Percentiles rank a stretch among this genome's conserved stretches.
phyloP scores from a whole-genome alignment of 192 early-diverging fungal genomes.

The Linnemannia elongata region DNA sequence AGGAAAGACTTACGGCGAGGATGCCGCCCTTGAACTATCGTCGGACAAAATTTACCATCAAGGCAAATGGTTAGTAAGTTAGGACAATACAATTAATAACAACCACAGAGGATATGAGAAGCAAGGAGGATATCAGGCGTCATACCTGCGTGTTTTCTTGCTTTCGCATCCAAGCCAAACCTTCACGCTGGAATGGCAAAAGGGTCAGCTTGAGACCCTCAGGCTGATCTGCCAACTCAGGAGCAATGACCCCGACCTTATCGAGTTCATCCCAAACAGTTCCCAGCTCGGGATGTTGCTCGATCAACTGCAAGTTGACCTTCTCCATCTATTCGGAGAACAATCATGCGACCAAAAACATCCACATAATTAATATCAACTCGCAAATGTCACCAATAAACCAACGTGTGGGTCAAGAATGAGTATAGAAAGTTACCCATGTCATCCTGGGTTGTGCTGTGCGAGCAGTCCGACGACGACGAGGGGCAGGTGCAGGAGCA shows the following conservation, averaged over 20 bases:
- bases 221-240: constrained; percentile 73
- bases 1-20: constrained; percentile 64
- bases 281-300: constrained; percentile 70
- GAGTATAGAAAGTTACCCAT: constrained; percentile 15
- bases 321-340: constrained; percentile 46
- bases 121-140: background rate
- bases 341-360: background rate
- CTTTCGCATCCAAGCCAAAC: constrained; percentile 84
- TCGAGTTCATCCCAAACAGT: constrained; percentile 74
- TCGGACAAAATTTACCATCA: constrained; percentile 19
- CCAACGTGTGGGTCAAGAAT: background rate
- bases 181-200: constrained; percentile 91
- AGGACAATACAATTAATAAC: constrained; percentile 12
- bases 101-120: background rate
- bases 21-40: constrained; percentile 79
- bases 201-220: constrained; percentile 76
- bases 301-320: constrained; percentile 42
- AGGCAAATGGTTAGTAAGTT: background rate
- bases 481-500: background rate
- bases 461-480: constrained; percentile 1
- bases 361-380: background rate
- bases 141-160: constrained; percentile 74
- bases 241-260: constrained; percentile 37
- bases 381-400: background rate
- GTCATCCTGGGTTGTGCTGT: background rate